Evolutionary conservation across 495 filamentous ascomycete species (phyloP).

Genomic region (Lasiosphaeria miniovina): DNA sequence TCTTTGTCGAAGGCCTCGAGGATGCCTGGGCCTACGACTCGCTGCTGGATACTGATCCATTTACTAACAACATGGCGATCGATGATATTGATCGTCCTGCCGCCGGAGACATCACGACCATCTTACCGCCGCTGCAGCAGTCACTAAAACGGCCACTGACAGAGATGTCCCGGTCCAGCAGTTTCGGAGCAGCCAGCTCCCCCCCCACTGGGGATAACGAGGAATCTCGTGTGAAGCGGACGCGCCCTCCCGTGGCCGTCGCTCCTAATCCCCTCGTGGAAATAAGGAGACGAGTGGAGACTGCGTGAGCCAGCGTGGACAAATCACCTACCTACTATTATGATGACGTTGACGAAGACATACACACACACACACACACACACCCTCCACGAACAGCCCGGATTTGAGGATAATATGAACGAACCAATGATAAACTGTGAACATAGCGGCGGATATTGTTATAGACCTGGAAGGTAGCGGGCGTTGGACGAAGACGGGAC

Average conservation of each 20-base stretch:
- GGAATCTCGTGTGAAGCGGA: conserved; percentile 14
- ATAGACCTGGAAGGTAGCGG: conserved; percentile 15
- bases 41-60: conserved; percentile 43
- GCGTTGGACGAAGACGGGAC: conserved; percentile 27
- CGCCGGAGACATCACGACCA: conserved; percentile 47
- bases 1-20: conserved; percentile 50
- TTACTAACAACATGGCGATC: conserved; percentile 31
- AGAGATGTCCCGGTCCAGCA: conserved; percentile 48
- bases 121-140: conserved; percentile 31
- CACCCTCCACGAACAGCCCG: not conserved
- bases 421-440: conserved; percentile 24
- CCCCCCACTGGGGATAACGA: conserved; percentile 8
- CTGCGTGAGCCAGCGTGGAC: conserved; percentile 16
- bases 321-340: not conserved
- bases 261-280: conserved; percentile 16
- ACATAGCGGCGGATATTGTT: conserved; percentile 19
- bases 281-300: conserved; percentile 26
- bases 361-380: not conserved
- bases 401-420: conserved; percentile 4
- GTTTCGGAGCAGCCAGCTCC: conserved; percentile 33
- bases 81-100: conserved; percentile 41
- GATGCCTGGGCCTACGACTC: conserved; percentile 48
- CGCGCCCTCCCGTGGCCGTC: conserved; percentile 10
- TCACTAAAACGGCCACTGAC: conserved; percentile 47
- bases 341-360: conserved; percentile 13